Base-by-base conservation (phyloP, 2,329 filamentous ascomycete species). In the Penicillium sp. region DNA sequence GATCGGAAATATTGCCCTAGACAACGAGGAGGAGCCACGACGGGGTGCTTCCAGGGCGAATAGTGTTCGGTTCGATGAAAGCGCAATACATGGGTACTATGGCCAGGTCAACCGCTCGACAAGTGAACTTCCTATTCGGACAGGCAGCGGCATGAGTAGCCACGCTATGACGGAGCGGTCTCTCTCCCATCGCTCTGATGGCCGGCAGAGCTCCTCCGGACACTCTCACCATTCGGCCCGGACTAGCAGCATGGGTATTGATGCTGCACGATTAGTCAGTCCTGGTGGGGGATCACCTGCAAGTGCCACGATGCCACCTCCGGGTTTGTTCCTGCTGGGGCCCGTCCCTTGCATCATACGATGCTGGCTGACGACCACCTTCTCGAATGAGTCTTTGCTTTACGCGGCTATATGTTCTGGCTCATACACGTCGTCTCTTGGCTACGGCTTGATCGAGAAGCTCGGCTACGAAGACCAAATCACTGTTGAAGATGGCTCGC, bases 11-110 rank as follows among this genome's bases (percentile, higher is more conserved):
- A 81, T 97, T 57, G 90, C 92, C 58, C 80, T 97, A 6, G 93
- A 96, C 62, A 83, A 87, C 5, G 92, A 96, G 60, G 91, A 97
- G 30, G 86, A 91, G 57, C 85, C 91, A 38, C 84, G 93, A 61
- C 90, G 94, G 54, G 90, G 90, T 20, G 88, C 91, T 18, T 99
- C 94, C 18, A 84, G 94, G 64, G 93, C 94, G 48, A 97, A 97
- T 70, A 97, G 94, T 68, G 94, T 99, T 64, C 89, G 94, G 38
- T 99, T 99, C 66, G 94, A 97, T 68, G 93, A 97, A 71, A 96
- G 91, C 68, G 92, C 93, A 14, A 85, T 96, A 64, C 91, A 96
- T 65, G 89, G 90, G 48, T 91, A 91, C 71, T 95, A 94, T 84
- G 87, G 87, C 38, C 90, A 96, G 67, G 85, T 84, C 62, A 89